These are phyloP conservation scores for Phytomonas sp. DNA, from an alignment of 208 protist genomes.

Conservation along the genomic window DNA sequence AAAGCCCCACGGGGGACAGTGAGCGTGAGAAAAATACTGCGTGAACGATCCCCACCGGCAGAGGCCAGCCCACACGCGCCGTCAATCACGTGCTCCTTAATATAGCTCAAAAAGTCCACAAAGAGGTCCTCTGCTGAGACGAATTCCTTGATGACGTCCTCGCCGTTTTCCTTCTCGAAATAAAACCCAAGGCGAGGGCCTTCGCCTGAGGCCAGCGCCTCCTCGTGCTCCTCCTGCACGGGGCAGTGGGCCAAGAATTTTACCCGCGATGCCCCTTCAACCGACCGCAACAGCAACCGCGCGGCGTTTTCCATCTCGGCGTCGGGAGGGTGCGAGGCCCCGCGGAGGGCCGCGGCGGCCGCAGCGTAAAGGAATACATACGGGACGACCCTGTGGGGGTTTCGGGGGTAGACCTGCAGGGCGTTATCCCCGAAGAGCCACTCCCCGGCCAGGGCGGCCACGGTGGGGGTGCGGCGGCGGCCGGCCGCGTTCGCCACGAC, in stretches of 20 bases:
- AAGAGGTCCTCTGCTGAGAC: conserved; percentile 64
- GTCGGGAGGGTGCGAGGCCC: conserved; percentile 16
- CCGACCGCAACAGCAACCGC: conserved; percentile 18
- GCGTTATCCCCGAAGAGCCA: conserved; percentile 78
- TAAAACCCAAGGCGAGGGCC: conserved; percentile 32
- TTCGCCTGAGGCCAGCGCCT: conserved; percentile 3
- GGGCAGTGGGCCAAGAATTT: conserved; percentile 58
- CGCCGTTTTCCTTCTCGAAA: conserved; percentile 14
- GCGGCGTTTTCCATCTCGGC: conserved; percentile 2
- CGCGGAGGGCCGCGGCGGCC: conserved; percentile 29
- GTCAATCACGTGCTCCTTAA: conserved; percentile 77
- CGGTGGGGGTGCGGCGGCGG: conserved; percentile 61
- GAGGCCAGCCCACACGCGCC: conserved; percentile 52
- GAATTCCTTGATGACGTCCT: conserved; percentile 31
- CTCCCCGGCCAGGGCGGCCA: conserved; percentile 66
- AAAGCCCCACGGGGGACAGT: conserved; percentile 75
- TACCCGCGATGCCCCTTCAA: conserved; percentile 32
- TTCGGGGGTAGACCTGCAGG: conserved; percentile 44
- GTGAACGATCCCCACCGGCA: conserved; percentile 1
- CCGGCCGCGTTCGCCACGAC: conserved; percentile 74
- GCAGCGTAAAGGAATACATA: conserved; percentile 72
- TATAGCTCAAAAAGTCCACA: conserved; percentile 70
- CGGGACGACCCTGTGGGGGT: conserved; percentile 69
- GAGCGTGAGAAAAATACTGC: conserved; percentile 53
- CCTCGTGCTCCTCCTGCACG: conserved; percentile 20